phyloP scores from a whole-genome alignment of 352 stramenopile genomes.

The Labyrinthula sp. region DNA sequence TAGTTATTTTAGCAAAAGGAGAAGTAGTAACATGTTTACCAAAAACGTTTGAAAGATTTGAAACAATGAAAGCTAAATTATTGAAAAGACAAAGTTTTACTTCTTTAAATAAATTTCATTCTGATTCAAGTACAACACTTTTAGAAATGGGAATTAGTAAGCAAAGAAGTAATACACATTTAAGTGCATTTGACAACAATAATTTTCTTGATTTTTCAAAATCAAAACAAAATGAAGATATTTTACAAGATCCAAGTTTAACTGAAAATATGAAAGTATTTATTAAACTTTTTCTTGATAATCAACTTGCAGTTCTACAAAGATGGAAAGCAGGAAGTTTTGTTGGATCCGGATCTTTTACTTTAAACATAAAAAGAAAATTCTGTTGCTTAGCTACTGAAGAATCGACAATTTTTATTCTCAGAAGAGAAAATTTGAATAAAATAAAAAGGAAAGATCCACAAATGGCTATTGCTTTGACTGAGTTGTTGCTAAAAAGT shows the following conservation, averaged over 20 bases:
- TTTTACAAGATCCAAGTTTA: constrained; percentile 3
- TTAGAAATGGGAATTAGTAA: too few species aligned
- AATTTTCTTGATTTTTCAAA: constrained; percentile 17
- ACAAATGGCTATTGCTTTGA: constrained; percentile 14
- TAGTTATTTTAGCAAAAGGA: too few species aligned
- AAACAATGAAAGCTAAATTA: too few species aligned
- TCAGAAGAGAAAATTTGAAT: background rate
- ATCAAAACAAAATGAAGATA: constrained; percentile 15
- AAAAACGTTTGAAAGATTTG: too few species aligned
- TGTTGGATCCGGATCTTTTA: constrained; percentile 22
- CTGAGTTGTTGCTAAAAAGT: too few species aligned
- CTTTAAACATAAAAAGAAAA: constrained; percentile 9
- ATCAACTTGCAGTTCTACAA: constrained; percentile 14
- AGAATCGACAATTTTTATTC: constrained; percentile 16
- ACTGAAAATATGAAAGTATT: constrained; percentile 5
- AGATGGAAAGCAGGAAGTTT: constrained; percentile 11
- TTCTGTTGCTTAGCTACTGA: constrained; percentile 18
- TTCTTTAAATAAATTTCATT: too few species aligned
- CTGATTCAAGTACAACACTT: too few species aligned
- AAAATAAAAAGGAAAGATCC: constrained; percentile 10
- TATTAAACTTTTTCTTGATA: background rate
- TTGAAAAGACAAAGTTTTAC: too few species aligned
- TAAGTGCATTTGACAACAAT: too few species aligned
- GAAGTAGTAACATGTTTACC: too few species aligned
- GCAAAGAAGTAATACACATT: too few species aligned